Evolutionary conservation across 306 rosid genomes (phyloP).

Genomic region (Macrotyloma uniflorum): DNA sequence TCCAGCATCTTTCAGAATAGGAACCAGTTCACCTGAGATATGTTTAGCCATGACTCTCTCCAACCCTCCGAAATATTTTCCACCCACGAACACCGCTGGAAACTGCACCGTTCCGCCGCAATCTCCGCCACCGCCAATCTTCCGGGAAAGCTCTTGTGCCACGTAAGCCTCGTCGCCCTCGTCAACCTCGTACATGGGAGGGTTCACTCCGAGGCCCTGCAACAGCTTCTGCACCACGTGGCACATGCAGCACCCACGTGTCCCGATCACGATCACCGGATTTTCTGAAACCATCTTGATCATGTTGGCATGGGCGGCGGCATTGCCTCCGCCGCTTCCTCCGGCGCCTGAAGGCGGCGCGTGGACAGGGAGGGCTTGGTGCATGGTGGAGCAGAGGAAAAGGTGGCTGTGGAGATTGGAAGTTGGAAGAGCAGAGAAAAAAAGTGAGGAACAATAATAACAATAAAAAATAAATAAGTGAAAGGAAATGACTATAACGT

Average conservation of each 20-base stretch:
- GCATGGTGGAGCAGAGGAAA: conserved; percentile 46
- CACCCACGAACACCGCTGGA: conserved; percentile 77
- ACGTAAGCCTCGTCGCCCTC: conserved; percentile 51
- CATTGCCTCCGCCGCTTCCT: background rate
- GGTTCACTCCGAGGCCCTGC: conserved; percentile 65
- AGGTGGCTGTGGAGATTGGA: background rate
- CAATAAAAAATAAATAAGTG: background rate
- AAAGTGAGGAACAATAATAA: no score
- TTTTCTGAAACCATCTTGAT: conserved; percentile 50
- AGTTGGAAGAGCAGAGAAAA: no score
- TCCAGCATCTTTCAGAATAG: conserved; percentile 65
- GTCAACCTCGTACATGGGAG: conserved; percentile 54
- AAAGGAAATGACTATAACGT: conserved; percentile 41
- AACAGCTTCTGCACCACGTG: conserved; percentile 59
- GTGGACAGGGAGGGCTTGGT: conserved; percentile 45
- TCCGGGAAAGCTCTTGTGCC: conserved; percentile 18
- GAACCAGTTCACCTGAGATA: conserved; percentile 73
- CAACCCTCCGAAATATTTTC: conserved; percentile 79
- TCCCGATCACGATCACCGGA: conserved; percentile 62
- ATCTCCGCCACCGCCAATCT: background rate
- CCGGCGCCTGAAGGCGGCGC: no score
- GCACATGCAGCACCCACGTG: conserved; percentile 76
- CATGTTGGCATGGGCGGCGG: background rate
- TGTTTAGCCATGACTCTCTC: conserved; percentile 71
- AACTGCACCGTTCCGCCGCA: conserved; percentile 43